These are phyloP conservation scores for Ramularia collo-cygni DNA, from an alignment of 2,329 filamentous ascomycete genomes.

Conservation along the genomic window DNA sequence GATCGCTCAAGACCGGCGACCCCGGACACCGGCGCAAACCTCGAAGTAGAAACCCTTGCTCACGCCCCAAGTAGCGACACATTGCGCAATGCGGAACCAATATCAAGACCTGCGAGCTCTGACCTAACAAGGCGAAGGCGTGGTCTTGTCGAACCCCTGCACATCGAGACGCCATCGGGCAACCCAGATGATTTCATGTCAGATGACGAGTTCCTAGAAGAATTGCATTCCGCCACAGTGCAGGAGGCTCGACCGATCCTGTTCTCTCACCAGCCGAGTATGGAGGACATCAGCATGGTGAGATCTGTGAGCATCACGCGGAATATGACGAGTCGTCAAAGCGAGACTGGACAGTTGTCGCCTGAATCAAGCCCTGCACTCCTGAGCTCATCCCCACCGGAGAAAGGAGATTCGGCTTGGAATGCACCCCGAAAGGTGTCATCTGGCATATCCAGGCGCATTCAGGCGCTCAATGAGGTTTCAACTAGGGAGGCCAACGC, in stretches of 20 bases:
- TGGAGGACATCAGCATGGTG: conserved; percentile 14
- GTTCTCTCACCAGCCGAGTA: conserved; percentile 8
- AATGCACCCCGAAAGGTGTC: conserved; percentile 66
- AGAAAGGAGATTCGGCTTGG: conserved; percentile 28
- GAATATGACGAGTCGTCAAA: conserved; percentile 10
- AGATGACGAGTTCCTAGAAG: conserved; percentile 67
- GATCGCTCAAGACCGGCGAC: conserved; percentile 16
- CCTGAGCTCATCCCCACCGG: conserved; percentile 9
- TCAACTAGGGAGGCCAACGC: conserved; percentile 20
- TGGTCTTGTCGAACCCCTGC: conserved; percentile 34
- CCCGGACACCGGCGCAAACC: conserved; percentile 1
- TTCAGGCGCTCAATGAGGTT: conserved; percentile 84
- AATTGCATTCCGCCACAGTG: conserved; percentile 72
- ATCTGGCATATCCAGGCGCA: conserved; percentile 86
- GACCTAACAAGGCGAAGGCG: conserved; percentile 34
- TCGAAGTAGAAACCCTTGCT: neutral
- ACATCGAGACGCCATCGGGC: conserved; percentile 32
- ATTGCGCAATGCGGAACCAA: neutral
- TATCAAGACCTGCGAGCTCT: conserved; percentile 13
- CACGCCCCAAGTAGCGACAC: neutral
- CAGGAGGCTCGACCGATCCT: conserved; percentile 76
- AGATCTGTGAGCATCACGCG: conserved; percentile 20
- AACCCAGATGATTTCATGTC: conserved; percentile 49
- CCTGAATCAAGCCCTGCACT: neutral
- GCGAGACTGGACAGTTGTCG: neutral